A percentile compares a stretch with the other conserved stretches of the same genome.
These are phyloP conservation scores for Mallotus japonicus DNA, from an alignment of 441 rosid genomes.

Conservation along the genomic window DNA sequence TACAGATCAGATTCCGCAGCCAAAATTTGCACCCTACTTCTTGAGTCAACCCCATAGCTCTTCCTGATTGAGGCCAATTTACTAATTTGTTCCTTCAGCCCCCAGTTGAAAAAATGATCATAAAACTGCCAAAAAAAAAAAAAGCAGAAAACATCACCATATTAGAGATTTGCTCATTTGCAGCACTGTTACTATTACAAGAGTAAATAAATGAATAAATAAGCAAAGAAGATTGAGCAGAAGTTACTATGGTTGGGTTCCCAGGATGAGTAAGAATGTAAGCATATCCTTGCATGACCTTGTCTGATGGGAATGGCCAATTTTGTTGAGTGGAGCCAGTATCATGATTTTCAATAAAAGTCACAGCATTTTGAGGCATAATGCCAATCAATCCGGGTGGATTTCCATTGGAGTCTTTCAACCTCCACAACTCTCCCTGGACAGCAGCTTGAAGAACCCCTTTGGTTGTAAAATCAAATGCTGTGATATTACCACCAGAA, in stretches of 20 bases:
- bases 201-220: background rate
- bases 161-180: background rate
- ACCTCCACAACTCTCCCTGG: slow-evolving; percentile 67
- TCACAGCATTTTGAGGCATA: slow-evolving; percentile 67
- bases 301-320: slow-evolving; percentile 82
- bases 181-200: background rate
- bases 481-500: slow-evolving; percentile 54
- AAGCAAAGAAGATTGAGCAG: background rate
- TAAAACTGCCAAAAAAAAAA: slow-evolving; percentile 45
- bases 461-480: slow-evolving; percentile 84
- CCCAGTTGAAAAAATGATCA: slow-evolving; percentile 67
- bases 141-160: background rate
- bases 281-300: slow-evolving; percentile 86
- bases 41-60: slow-evolving; percentile 36
- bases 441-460: slow-evolving; percentile 76
- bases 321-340: slow-evolving; percentile 59
- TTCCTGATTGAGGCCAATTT: slow-evolving; percentile 46
- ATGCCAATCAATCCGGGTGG: slow-evolving; percentile 81
- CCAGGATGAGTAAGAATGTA: slow-evolving; percentile 94
- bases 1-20: slow-evolving; percentile 56
- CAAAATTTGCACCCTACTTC: slow-evolving; percentile 45
- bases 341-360: slow-evolving; percentile 83
- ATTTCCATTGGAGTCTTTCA: slow-evolving; percentile 61
- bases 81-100: slow-evolving; percentile 48
- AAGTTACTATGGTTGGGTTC: slow-evolving; percentile 61